These are phyloP conservation scores for Suhomyces wounanorum DNA, from an alignment of 1,139 yeast species.

Conservation along the genomic window DNA sequence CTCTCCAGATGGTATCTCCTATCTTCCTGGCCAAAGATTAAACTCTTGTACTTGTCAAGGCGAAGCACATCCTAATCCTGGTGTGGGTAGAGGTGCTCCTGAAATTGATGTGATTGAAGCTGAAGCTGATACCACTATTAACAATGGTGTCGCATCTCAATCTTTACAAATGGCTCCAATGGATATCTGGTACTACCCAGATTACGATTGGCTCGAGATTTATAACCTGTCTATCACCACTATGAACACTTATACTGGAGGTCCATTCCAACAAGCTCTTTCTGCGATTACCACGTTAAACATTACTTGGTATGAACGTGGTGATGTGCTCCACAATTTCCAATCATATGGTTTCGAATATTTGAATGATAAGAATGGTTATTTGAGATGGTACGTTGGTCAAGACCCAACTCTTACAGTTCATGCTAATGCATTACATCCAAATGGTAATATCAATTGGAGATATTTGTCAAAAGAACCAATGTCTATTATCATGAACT, in stretches of 20 bases:
- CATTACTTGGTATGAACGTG: conserved; percentile 70
- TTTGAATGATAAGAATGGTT: conserved; percentile 69
- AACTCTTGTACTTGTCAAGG: conserved; percentile 68
- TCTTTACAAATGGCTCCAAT: conserved; percentile 82
- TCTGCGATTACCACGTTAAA: conserved; percentile 74
- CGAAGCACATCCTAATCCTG: conserved; percentile 71
- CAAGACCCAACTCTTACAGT: conserved; percentile 64
- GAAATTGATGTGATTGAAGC: conserved; percentile 88
- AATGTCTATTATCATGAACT: conserved; percentile 74
- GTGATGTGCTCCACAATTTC: conserved; percentile 38
- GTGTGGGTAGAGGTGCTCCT: conserved; percentile 85
- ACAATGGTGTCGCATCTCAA: conserved; percentile 74
- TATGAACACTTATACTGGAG: conserved; percentile 80
- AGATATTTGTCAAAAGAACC: conserved; percentile 81
- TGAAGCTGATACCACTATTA: conserved; percentile 50
- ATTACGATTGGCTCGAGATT: conserved; percentile 68
- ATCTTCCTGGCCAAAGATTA: conserved; percentile 33
- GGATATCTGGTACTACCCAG: conserved; percentile 85
- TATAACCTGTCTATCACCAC: conserved; percentile 61
- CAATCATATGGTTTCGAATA: conserved; percentile 83
- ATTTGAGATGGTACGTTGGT: conserved; percentile 82
- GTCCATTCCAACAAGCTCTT: conserved; percentile 83
- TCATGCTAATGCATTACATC: conserved; percentile 64
- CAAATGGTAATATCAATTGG: conserved; percentile 82
- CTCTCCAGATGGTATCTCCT: conserved; percentile 34